Conservation (phyloP, 192 early-diverging fungal species). For the Entomortierella parvispora region DNA sequence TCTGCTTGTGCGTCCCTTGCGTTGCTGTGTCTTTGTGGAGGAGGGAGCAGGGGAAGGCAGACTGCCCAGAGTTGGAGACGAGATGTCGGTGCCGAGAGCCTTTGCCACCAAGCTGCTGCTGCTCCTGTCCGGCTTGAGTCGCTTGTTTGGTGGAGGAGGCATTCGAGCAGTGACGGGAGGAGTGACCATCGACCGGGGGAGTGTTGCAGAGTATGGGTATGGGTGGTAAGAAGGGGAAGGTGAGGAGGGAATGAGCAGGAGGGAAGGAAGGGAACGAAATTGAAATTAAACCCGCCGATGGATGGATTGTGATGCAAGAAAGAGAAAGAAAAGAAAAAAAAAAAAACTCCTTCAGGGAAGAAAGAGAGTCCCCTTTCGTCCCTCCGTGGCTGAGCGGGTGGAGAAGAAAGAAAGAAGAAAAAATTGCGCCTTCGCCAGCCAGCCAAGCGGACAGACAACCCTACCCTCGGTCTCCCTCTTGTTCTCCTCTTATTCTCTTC, state of each 20-base stretch:
- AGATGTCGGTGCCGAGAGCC: neutral
- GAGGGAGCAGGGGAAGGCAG: neutral
- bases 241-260: neutral
- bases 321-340: neutral
- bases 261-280: neutral
- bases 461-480: neutral
- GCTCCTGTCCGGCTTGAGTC: slow-evolving; percentile 29
- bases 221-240: neutral
- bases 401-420: neutral
- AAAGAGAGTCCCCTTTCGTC: neutral
- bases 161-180: neutral
- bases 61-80: neutral
- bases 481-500: neutral
- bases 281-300: too few relatives aligned
- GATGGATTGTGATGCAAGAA: too few relatives aligned
- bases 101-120: neutral
- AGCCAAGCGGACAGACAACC: neutral
- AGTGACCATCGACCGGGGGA: neutral
- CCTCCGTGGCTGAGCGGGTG: slow-evolving; percentile 19
- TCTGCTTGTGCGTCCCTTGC: slow-evolving; percentile 41
- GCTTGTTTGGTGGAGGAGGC: slow-evolving; percentile 28
- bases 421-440: neutral
- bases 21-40: neutral
- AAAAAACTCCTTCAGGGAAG: neutral
- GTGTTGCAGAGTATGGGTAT: too few relatives aligned